Conservation (phyloP, 352 stramenopile species). For the Phytopythium oedochilum region DNA sequence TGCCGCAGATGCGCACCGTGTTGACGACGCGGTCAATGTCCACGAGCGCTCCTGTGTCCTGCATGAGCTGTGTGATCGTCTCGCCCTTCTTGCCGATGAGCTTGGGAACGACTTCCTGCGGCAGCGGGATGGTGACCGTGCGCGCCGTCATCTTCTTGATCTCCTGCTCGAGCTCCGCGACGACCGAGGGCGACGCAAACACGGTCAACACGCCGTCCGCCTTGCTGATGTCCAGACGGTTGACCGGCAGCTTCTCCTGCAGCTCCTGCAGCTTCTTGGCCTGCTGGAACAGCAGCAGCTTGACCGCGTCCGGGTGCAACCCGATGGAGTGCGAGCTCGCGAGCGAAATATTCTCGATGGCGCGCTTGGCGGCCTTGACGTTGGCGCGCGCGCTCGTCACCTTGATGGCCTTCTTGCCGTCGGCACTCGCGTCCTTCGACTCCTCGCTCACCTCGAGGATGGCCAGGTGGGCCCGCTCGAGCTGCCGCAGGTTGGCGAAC, state of each 20-base stretch:
- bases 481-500: constrained; percentile 44
- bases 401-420: constrained; percentile 43
- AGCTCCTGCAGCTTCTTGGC: constrained; percentile 67
- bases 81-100: constrained; percentile 84
- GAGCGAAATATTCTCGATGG: constrained; percentile 68
- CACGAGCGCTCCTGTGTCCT: constrained; percentile 63
- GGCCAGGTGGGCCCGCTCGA: constrained; percentile 52
- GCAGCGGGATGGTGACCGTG: constrained; percentile 56
- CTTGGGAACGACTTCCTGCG: constrained; percentile 75
- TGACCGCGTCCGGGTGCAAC: constrained; percentile 71
- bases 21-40: constrained; percentile 82
- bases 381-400: constrained; percentile 54
- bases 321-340: constrained; percentile 63
- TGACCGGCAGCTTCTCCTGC: constrained; percentile 35
- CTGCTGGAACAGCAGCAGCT: constrained; percentile 74
- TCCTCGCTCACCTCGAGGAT: constrained; percentile 51
- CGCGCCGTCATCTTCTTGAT: constrained; percentile 49
- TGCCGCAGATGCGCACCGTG: constrained; percentile 54
- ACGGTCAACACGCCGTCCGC: constrained; percentile 60
- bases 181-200: constrained; percentile 42
- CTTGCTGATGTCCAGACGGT: constrained; percentile 73
- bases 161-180: constrained; percentile 41
- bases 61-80: constrained; percentile 82
- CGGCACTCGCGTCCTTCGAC: not conserved
- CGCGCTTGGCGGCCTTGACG: constrained; percentile 26